phyloP scores from a whole-genome alignment of 768 basidiomycete genomes.

The Sarcodon aspratus region DNA sequence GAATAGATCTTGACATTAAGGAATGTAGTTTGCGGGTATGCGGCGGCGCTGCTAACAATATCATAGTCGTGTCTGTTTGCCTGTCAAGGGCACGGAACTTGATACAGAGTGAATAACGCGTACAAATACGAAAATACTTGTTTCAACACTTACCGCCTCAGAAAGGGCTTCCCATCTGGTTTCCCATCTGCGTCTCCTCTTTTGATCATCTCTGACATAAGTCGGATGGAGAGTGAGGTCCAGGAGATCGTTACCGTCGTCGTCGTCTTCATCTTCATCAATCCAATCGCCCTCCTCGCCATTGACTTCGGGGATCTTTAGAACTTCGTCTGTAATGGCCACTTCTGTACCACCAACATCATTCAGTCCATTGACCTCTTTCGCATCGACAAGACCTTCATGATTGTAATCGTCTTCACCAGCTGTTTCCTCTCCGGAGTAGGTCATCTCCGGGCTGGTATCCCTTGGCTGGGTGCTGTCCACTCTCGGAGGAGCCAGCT shows the following conservation, averaged over 20 bases:
- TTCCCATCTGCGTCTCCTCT: conserved; percentile 63
- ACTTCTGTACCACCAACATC: conserved; percentile 23
- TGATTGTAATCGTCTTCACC: conserved; percentile 38
- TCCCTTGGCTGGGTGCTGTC: conserved; percentile 78
- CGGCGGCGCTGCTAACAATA: conserved; percentile 64
- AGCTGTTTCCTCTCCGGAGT: conserved; percentile 67
- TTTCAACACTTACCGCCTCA: conserved; percentile 43
- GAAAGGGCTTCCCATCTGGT: conserved; percentile 63
- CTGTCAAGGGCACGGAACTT: conserved; percentile 74
- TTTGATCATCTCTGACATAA: conserved; percentile 55
- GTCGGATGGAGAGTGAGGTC: conserved; percentile 70
- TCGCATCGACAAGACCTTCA: conserved; percentile 9
- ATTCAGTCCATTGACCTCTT: conserved; percentile 18
- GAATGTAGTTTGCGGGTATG: conserved; percentile 58
- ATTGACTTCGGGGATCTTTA: conserved; percentile 11
- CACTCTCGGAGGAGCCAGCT: conserved; percentile 50
- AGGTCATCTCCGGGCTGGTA: conserved; percentile 64
- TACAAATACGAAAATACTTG: background rate
- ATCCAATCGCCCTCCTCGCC: conserved; percentile 55
- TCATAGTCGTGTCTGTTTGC: conserved; percentile 70
- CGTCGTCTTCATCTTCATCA: conserved; percentile 56
- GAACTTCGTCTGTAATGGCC: conserved; percentile 19
- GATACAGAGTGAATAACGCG: conserved; percentile 2
- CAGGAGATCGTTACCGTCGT: conserved; percentile 58
- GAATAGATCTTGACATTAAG: conserved; percentile 57